Evolutionary conservation across 352 stramenopile species (phyloP), one percentile per base, ranked within the genome.

Genomic region (Pythium rishiriense): DNA sequence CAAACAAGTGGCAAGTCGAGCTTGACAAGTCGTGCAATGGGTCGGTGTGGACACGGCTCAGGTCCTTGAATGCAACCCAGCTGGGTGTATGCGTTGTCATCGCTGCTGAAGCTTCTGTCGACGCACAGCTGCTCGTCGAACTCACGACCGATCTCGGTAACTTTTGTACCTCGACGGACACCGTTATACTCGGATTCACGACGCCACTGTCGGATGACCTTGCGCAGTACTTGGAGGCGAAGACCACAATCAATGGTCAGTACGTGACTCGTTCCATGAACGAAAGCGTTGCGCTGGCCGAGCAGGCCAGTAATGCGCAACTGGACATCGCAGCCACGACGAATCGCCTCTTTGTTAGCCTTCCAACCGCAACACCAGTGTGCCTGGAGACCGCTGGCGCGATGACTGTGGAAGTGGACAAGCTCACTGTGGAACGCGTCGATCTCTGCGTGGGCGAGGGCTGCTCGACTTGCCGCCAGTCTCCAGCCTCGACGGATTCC

Each of bases 151-250:
- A 45, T 15, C 25, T 63, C 4, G 33, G 63, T 10, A 45, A 39
- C 28, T 69, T 73, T 42, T 73, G 66, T 41, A 49, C 28, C 12
- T 21, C 53, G 12, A 6, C 54, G 15, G 66, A 68, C 29, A 29
- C 66, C 14, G 37, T 66, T 11, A 17, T 73, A 10, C 25, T 73
- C 7, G 66, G 59, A 10, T 66, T 69, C 42, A 65, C 60, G 17
- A 24, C 45, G 11, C 33, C 54, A 24, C 28, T 73, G 9, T 41
- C 54, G 7, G 28, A 42, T 21, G 55, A 62, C 21, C 19, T 65
- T 3, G 48, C 53, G 1, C 25, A 62, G 10, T 73, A 68, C 37
- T 5, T 73, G 41, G n/a, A 52, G 15, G 59, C n/a, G 3, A 39
- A 69, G 33, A 31, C 19, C 4, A 26, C 60, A 17, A 49, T 73